Base-by-base conservation (phyloP, 2,329 filamentous ascomycete genomes). In the Apiospora rasikravindrae region DNA sequence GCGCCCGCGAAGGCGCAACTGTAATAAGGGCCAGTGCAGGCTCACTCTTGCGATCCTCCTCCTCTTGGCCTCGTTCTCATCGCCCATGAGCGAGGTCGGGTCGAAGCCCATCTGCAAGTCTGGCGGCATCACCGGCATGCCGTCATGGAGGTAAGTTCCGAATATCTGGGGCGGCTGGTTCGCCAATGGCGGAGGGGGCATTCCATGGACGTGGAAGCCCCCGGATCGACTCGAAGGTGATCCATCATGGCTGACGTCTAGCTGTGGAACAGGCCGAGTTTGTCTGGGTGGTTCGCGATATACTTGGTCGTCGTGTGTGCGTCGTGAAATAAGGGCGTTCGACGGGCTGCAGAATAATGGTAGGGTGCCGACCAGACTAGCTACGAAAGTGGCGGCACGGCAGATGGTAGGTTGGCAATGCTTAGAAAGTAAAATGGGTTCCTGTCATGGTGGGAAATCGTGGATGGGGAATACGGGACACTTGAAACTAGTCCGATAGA, bases 11-110 rank as follows among this genome's bases (percentile, higher is more conserved):
- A 40, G 47, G 40, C 24, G 40, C 40, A 42, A 67, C 44, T 68
- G 45, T 49, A 70, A n/a, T 53, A 70, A n/a, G 42, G 42, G 13
- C 33, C 74, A 16, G 44, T 67, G 53, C 37, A 24, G 64, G 66
- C 90, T 86, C 88, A 96, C 94, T 85, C 94, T 90, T 73, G 95
- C 94, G 78, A 98, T 98, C 79, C 95, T 90, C 82, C 95, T 89
- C 80, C 95, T 89, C 87, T 98, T 98, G 26, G 95, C 90, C 79
- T 98, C 96, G 77, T 92, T 94, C 71, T 88, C 88, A 77, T 93
- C 91, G 75, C 91, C 90, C 71, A 91, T 83, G 73, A 91, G 80
- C 53, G 86, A 82, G 29, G 84, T 85, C 29, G 88, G 87, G 74
- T 90, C 88, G 37, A 86, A 84, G 73, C 89, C 90, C 85, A 91